Conservation (phyloP, 2,329 filamentous ascomycete species). For the Fusarium circinatum region DNA sequence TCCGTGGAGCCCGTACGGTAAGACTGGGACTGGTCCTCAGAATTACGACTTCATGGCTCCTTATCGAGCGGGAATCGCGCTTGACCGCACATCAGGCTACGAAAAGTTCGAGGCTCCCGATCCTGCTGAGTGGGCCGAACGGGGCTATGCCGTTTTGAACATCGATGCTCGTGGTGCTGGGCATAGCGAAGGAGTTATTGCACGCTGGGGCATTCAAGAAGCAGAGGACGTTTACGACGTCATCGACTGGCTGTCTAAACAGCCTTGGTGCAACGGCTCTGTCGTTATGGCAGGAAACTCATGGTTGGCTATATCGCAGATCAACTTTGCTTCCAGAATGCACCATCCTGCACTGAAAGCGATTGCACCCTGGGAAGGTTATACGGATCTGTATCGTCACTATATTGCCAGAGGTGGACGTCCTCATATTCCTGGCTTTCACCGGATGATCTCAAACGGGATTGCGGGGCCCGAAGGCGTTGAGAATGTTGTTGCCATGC, state of each 20-base stretch:
- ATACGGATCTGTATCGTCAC: conserved; percentile 25
- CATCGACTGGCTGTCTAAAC: conserved; percentile 7
- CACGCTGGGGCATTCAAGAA: conserved; percentile 9
- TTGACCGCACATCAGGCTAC: background rate
- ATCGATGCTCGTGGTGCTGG: conserved; percentile 2
- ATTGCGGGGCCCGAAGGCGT: background rate
- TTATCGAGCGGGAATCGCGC: background rate
- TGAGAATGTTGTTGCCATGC: background rate
- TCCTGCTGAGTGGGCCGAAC: conserved; percentile 5
- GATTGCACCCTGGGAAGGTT: conserved; percentile 23
- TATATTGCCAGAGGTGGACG: conserved; percentile 41
- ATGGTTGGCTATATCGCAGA: conserved; percentile 9
- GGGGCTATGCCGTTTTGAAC: conserved; percentile 11
- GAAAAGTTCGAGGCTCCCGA: conserved; percentile 25
- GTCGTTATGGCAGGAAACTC: conserved; percentile 20
- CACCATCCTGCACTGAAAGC: conserved; percentile 5
- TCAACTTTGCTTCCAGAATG: conserved; percentile 6
- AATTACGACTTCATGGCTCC: conserved; percentile 8
- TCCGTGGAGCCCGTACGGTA: conserved; percentile 15
- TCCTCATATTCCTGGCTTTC: conserved; percentile 6
- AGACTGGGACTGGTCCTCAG: conserved; percentile 5
- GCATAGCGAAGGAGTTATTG: conserved; percentile 1
- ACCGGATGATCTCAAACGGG: conserved; percentile 22
- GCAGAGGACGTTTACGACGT: conserved; percentile 15
- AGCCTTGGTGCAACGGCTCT: conserved; percentile 8